Evolutionary conservation across 129 eudicot genomes (phyloP).

Genomic region (Smallanthus sonchifolius): DNA sequence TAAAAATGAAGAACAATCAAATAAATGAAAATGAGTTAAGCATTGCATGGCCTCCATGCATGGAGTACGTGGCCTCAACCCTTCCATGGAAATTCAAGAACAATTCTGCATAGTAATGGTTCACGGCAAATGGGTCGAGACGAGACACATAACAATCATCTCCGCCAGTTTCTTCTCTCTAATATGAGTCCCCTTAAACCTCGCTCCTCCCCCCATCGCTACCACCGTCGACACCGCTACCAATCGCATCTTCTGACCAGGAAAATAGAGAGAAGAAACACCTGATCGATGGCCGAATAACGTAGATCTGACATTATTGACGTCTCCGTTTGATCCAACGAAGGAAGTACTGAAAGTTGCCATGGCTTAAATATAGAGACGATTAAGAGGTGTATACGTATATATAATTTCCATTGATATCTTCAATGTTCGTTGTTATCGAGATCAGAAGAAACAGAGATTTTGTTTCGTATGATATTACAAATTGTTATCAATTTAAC

Average conservation of each 20-base stretch:
- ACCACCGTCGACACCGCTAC: constrained; percentile 2
- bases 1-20: no score
- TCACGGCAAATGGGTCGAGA: no score
- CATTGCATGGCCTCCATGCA: no score
- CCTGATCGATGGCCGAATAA: background rate
- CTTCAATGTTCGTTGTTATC: constrained; percentile 31
- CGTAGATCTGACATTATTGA: constrained; percentile 7
- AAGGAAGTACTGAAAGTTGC: constrained; percentile 14
- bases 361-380: constrained; percentile 8
- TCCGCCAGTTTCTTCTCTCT: constrained; percentile 42
- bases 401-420: constrained; percentile 6
- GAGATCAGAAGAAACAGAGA: constrained; percentile 16
- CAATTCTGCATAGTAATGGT: no score
- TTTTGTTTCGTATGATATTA: constrained; percentile 14
- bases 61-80: no score
- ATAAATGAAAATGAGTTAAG: no score
- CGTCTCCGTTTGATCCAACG: background rate
- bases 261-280: background rate
- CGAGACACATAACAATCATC: no score
- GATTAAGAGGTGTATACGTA: constrained; percentile 6
- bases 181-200: constrained; percentile 38
- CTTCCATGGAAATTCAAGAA: no score
- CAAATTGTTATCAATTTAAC: background rate
- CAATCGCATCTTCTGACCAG: background rate
- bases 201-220: constrained; percentile 28